These are phyloP conservation scores for Xylariomycetidae sp. DNA, from an alignment of 2,329 filamentous ascomycete genomes.

Conservation along the genomic window DNA sequence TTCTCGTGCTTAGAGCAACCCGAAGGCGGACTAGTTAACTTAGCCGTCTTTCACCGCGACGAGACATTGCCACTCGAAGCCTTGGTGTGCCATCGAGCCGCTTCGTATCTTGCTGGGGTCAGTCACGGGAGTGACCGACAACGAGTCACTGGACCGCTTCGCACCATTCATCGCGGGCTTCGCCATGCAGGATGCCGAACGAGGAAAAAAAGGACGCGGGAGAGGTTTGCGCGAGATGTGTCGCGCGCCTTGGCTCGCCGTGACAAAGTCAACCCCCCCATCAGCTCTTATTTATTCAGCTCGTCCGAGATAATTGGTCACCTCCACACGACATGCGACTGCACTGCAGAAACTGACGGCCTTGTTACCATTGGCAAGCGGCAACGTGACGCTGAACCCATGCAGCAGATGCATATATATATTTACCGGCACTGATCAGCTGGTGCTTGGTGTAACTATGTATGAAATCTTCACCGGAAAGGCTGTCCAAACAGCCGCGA, in stretches of 20 bases:
- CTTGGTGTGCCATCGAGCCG: conserved; percentile 43
- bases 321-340: conserved; percentile 44
- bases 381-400: too few relatives aligned
- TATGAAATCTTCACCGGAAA: conserved; percentile 34
- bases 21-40: conserved; percentile 40
- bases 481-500: conserved; percentile 3
- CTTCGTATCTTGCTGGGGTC: conserved; percentile 40
- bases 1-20: conserved; percentile 41
- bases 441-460: conserved; percentile 49
- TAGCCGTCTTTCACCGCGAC: conserved; percentile 52
- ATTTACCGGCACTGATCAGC: conserved; percentile 36
- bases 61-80: conserved; percentile 37
- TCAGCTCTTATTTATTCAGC: conserved; percentile 42
- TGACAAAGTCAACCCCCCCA: conserved; percentile 30
- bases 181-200: conserved; percentile 24
- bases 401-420: conserved; percentile 55
- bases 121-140: conserved; percentile 38
- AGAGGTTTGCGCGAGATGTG: conserved; percentile 48
- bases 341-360: conserved; percentile 36
- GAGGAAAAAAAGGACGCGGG: conserved; percentile 27
- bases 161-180: conserved; percentile 48
- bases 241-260: conserved; percentile 38
- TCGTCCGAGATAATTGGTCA: conserved; percentile 45
- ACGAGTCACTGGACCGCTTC: conserved; percentile 46
- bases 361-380: conserved; percentile 37